phyloP scores from a whole-genome alignment of 2,329 filamentous ascomycete species.

The Aspergillus tamarii region DNA sequence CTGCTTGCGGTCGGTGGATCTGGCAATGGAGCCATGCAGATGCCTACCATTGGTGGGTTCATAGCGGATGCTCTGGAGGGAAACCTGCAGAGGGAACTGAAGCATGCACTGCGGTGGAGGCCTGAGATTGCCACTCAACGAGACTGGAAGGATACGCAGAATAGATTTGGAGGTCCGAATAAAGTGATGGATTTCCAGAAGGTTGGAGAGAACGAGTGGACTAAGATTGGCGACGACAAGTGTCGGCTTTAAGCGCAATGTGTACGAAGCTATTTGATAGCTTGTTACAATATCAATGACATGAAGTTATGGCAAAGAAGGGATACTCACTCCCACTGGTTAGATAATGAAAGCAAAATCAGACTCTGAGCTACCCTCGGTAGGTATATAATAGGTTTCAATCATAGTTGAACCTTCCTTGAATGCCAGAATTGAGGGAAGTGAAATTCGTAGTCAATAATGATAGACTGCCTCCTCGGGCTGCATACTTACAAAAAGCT shows the following conservation, averaged over 20 bases:
- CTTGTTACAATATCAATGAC: background rate
- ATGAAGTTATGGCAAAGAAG: background rate
- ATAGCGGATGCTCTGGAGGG: conserved; percentile 55
- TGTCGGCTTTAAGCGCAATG: background rate
- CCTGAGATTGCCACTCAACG: conserved; percentile 53
- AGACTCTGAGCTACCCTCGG: background rate
- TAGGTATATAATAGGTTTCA: background rate
- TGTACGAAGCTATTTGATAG: background rate
- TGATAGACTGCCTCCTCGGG: no score
- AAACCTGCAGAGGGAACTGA: conserved; percentile 46
- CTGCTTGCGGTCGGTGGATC: conserved; percentile 56
- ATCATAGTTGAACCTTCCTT: no score
- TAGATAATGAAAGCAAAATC: background rate
- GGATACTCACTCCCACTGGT: background rate
- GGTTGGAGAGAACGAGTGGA: conserved; percentile 44
- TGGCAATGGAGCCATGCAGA: conserved; percentile 58
- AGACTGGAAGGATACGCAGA: conserved; percentile 54
- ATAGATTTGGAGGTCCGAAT: conserved; percentile 51
- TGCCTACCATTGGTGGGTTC: conserved; percentile 55
- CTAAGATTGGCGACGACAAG: conserved; percentile 25
- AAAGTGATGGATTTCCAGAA: conserved; percentile 54
- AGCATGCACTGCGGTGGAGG: conserved; percentile 53
- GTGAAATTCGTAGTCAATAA: no score
- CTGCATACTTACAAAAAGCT: background rate
- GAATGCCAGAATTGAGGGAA: no score